These are phyloP conservation scores for Pichia insulana DNA, from an alignment of 805 yeast species.

Conservation along the genomic window DNA sequence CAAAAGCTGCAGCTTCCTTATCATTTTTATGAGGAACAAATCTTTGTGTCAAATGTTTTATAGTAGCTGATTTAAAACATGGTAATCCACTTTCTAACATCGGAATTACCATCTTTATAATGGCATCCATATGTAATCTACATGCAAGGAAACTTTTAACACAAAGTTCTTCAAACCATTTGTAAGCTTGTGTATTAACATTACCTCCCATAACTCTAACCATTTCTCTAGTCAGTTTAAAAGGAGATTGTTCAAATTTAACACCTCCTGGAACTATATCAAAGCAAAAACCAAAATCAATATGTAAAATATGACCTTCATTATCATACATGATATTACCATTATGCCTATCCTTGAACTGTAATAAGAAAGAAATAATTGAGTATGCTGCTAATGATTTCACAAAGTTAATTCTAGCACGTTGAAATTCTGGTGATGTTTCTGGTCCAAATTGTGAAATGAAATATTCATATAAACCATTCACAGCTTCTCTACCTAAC, in stretches of 20 bases:
- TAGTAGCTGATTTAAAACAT: constrained; percentile 85
- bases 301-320: constrained; percentile 89
- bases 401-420: constrained; percentile 85
- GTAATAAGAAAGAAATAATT: constrained; percentile 79
- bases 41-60: constrained; percentile 64
- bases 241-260: constrained; percentile 95
- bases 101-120: constrained; percentile 77
- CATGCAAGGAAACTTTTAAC: constrained; percentile 85
- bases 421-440: constrained; percentile 77
- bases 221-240: constrained; percentile 95
- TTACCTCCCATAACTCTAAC: constrained; percentile 93
- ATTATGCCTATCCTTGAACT: constrained; percentile 95
- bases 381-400: constrained; percentile 94
- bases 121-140: constrained; percentile 79
- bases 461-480: constrained; percentile 89
- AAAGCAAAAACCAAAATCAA: constrained; percentile 97
- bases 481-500: constrained; percentile 98
- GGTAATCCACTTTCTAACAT: constrained; percentile 96
- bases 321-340: constrained; percentile 97
- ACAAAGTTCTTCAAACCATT: constrained; percentile 92
- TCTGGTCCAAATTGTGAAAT: constrained; percentile 93
- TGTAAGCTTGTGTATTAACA: constrained; percentile 72
- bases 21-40: constrained; percentile 78
- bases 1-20: constrained; percentile 71
- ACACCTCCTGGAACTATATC: constrained; percentile 99